A percentile compares a stretch with the other conserved stretches of the same genome.
Evolutionary conservation across 345 rosid species (phyloP).

Genomic region (Cardamine chenopodiifolia): DNA sequence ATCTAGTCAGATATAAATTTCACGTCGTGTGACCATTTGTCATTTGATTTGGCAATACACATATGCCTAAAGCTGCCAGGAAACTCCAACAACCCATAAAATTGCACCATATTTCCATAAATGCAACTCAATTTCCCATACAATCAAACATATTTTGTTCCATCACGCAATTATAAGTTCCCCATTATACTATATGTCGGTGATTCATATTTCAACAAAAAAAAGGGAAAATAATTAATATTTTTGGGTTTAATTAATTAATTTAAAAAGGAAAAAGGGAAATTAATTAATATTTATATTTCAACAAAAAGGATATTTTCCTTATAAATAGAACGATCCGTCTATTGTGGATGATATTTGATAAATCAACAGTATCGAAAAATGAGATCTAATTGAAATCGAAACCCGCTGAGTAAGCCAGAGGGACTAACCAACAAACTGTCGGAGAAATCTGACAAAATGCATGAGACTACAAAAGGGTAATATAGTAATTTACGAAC

Average conservation of each 20-base stretch:
- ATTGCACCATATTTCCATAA: constrained; percentile 19
- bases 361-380: background rate
- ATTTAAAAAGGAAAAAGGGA: too few relatives aligned
- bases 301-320: too few relatives aligned
- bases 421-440: constrained; percentile 38
- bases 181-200: constrained; percentile 28
- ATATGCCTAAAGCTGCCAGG: background rate
- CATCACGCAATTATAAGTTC: constrained; percentile 21
- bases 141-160: constrained; percentile 20
- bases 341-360: background rate
- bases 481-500: constrained; percentile 17
- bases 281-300: too few relatives aligned
- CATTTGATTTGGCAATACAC: background rate
- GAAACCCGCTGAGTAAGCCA: constrained; percentile 18
- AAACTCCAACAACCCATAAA: constrained; percentile 24
- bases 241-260: too few relatives aligned
- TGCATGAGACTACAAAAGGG: constrained; percentile 39
- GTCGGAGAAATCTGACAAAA: constrained; percentile 41
- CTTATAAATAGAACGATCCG: background rate
- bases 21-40: background rate
- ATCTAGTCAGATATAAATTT: background rate
- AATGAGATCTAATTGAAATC: background rate
- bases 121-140: constrained; percentile 25
- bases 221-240: background rate
- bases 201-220: background rate